These are phyloP conservation scores for Ulota crispa DNA, from an alignment of 225 moss, liverwort and hornwort genomes.

Conservation along the genomic window DNA sequence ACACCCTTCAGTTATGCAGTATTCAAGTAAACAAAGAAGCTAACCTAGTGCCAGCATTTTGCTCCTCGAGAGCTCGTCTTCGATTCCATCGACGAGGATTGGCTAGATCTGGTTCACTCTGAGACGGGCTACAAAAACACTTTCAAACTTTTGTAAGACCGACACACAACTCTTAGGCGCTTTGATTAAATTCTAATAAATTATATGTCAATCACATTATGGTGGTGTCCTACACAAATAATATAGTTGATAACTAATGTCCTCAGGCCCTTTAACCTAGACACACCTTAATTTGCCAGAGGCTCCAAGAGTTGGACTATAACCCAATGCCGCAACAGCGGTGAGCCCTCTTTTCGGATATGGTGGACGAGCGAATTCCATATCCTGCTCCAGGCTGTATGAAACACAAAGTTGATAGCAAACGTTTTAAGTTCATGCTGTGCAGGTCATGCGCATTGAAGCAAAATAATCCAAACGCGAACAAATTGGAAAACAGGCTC, in stretches of 20 bases:
- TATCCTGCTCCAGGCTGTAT: conserved; percentile 86
- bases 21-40: conserved; percentile 17
- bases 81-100: conserved; percentile 85
- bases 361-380: conserved; percentile 71
- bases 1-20: conserved; percentile 4
- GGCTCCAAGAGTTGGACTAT: conserved; percentile 56
- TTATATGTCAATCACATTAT: not conserved
- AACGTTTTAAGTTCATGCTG: not conserved
- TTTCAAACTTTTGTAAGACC: conserved; percentile 24
- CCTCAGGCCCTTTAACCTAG: conserved; percentile 8
- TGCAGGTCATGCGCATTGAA: not conserved
- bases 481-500: conserved; percentile 2
- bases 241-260: not conserved
- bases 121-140: conserved; percentile 75
- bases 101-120: conserved; percentile 92
- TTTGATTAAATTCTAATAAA: not conserved
- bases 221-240: not conserved
- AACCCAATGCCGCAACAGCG: conserved; percentile 58
- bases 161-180: not conserved
- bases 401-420: conserved; percentile 35
- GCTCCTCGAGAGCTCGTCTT: conserved; percentile 70
- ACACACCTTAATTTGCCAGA: conserved; percentile 86
- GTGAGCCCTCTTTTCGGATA: conserved; percentile 73
- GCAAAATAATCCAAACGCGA: conserved; percentile 1
- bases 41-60: conserved; percentile 73